Percentiles rank a stretch among this genome's conserved stretches.
These are phyloP conservation scores for Candida easanensis DNA, from an alignment of 805 yeast species.

Conservation along the genomic window DNA sequence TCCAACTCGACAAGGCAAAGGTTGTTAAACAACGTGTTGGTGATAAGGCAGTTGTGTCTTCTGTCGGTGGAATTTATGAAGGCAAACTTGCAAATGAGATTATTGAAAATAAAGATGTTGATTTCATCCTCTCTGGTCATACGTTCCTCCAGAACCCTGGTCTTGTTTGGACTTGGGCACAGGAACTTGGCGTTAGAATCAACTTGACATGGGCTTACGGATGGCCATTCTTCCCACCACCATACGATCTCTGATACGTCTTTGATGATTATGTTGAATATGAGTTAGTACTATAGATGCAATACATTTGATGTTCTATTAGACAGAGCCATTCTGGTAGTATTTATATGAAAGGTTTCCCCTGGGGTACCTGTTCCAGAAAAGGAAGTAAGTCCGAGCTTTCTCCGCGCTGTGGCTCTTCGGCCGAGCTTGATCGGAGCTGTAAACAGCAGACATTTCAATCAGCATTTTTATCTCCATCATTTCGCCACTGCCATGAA, in stretches of 20 bases:
- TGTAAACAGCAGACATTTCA: too few relatives aligned
- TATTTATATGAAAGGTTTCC: too few relatives aligned
- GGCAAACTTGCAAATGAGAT: conserved; percentile 37
- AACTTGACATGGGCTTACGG: conserved; percentile 35
- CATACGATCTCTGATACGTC: conserved; percentile 1
- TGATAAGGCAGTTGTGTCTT: conserved; percentile 38
- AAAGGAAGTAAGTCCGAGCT: neutral
- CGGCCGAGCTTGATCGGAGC: neutral
- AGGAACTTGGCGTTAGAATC: conserved; percentile 41
- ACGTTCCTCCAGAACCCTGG: conserved; percentile 48
- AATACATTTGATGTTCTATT: too few relatives aligned
- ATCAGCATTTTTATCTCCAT: too few relatives aligned
- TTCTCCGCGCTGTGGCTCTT: neutral
- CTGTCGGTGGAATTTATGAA: conserved; percentile 44
- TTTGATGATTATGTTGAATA: neutral
- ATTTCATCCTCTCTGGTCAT: conserved; percentile 45
- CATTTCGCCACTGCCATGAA: too few relatives aligned
- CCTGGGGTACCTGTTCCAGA: neutral
- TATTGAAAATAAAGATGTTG: conserved; percentile 43
- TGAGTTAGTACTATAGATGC: too few relatives aligned
- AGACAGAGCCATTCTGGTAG: too few relatives aligned
- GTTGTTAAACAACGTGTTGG: conserved; percentile 44
- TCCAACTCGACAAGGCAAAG: conserved; percentile 39
- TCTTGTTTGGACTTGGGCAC: conserved; percentile 50
- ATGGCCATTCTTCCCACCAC: conserved; percentile 30